These are phyloP conservation scores for Clavispora fructus DNA, from an alignment of 805 yeast species.

Conservation along the genomic window DNA sequence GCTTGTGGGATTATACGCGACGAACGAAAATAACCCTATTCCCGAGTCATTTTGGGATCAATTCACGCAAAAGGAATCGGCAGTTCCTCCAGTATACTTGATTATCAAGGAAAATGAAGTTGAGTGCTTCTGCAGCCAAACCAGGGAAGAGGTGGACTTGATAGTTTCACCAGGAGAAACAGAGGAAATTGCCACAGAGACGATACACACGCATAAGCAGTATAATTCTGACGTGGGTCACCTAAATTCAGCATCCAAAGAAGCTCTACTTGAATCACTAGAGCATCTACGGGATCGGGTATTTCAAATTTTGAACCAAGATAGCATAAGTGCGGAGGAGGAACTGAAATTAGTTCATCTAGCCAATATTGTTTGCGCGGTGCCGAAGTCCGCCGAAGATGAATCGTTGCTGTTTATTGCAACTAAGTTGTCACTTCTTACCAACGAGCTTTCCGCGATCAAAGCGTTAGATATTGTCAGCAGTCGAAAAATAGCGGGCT, in stretches of 20 bases:
- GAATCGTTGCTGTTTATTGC: slow-evolving; percentile 17
- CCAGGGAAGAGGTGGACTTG: slow-evolving; percentile 9
- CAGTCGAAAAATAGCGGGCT: not conserved
- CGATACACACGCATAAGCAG: slow-evolving; percentile 24
- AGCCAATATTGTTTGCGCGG: slow-evolving; percentile 19
- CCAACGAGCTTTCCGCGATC: slow-evolving; percentile 22
- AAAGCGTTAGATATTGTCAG: slow-evolving; percentile 4
- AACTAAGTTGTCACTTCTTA: slow-evolving; percentile 25
- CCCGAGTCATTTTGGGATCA: slow-evolving; percentile 4
- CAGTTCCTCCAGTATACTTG: slow-evolving; percentile 6
- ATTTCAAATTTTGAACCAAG: slow-evolving; percentile 13
- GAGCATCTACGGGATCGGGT: slow-evolving; percentile 22
- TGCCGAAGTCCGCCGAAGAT: slow-evolving; percentile 3
- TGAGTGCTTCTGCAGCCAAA: slow-evolving; percentile 2
- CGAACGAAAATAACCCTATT: slow-evolving; percentile 2
- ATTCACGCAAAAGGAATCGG: slow-evolving; percentile 3
- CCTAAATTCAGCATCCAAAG: slow-evolving; percentile 7
- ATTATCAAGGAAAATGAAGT: not conserved
- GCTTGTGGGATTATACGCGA: slow-evolving; percentile 29
- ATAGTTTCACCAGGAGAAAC: slow-evolving; percentile 22
- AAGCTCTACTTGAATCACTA: slow-evolving; percentile 10
- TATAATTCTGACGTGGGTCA: slow-evolving; percentile 15
- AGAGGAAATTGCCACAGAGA: slow-evolving; percentile 29
- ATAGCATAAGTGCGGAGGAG: slow-evolving; percentile 1
- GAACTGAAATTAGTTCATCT: slow-evolving; percentile 21